Base-by-base conservation (phyloP, 306 rosid genomes). In the Castanea sativa region DNA sequence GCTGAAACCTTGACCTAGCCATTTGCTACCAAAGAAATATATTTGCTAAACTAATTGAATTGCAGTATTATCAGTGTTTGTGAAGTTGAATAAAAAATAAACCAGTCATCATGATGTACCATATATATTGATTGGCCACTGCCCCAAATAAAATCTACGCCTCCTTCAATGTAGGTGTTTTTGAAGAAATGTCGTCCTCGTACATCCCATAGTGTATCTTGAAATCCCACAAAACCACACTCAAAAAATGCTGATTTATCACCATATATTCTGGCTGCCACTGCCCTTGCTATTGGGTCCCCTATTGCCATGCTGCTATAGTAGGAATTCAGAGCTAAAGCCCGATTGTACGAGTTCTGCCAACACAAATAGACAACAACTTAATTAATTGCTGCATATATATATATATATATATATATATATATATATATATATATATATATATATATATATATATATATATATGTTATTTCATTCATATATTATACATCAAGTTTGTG, bases 131-230 rank as follows among this genome's bases (percentile, higher is more conserved):
- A 86, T 12, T 85, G 89, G 13, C 87, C 90, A 19, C 0, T 18
- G 14, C 92, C 90, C 60, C 81, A 89, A 5, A 89, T 86, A 38
- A 89, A 84, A 64, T 89, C 90, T 4, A 85, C 30, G 2, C 86
- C 87, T 3, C 90, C 92, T 81, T 83, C 72, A 18, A 89, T 69
- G 38, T 25, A 13, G 64, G 89, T 85, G 3, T 71, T 23, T 18
- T 78, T 35, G 32, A 75, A 89, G 82, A 80, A 83, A 78, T 87
- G 92, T 14, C 87, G 87, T 13, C 92, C 92, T 5, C 2, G 0
- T 0, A 27, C 90, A 55, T 85, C 90, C 87, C 87, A 89, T 1
- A 89, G 53, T 0, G 90, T 89, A 43, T 89, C 92, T 83, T 89
- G 92, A 76, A 55, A 57, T 8, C 86, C 85, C 23, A 72, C 0